Evolutionary conservation across 345 rosid genomes (phyloP), one percentile per base, ranked within the genome.

Genomic region (Psidium guajava): DNA sequence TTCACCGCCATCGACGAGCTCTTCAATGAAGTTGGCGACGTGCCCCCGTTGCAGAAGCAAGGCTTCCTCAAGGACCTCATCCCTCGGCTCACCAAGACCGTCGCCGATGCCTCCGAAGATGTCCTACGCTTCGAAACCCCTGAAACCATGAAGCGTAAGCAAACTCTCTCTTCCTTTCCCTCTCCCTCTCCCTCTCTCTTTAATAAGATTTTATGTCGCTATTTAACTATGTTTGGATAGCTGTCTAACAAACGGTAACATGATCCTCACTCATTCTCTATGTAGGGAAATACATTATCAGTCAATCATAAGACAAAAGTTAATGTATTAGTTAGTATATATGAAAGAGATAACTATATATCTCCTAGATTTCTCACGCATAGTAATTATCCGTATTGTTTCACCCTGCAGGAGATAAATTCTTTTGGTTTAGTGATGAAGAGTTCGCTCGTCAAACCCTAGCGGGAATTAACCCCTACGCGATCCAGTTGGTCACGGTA

Each of bases 361-460:
- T 36, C 82, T 55, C 53, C 28, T 40, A n/a, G 22, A 14, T 74
- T 18, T 54, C n/a, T n/a, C 13, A 40, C 2, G 2, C 24, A 47
- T 18, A 15, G 25, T 55, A 28, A 6, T 74, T 16, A 51, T 13
- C 10, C 2, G 9, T n/a, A 28, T 13, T 5, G 8, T 40, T 83
- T 82, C 75, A 20, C 10, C 40, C 47, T 85, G 82, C 89, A 96
- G 98, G 93, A 87, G 95, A 93, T 86, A 90, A 85, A 74, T 94
- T 93, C 80, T 92, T 94, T 87, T 95, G 98, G 99, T 82, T 92
- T 18, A 88, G 92, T 82, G 98, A 96, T 53, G 98, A 95, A 21
- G 97, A 96, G 77, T 96, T 95, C 24, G 93, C 90, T 56, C 92
- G 98, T 9, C 94, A 96, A 85, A 90, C 93, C 47, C 95, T 95